Conservation (phyloP, 139 green algal species). For the Raphidocelis subcapitata region DNA sequence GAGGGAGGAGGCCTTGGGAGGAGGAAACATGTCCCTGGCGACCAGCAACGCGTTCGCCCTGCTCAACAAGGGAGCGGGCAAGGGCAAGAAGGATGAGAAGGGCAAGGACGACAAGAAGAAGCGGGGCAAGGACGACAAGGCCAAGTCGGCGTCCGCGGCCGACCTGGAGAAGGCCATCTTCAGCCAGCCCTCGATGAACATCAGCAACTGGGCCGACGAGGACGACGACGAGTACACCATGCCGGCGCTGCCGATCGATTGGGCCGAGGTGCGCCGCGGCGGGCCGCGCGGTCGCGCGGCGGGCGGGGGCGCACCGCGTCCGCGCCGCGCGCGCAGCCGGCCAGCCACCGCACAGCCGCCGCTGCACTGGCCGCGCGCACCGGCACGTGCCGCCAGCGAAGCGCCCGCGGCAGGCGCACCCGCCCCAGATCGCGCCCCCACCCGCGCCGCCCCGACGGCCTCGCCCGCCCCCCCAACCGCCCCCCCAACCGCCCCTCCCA, state of each 20-base stretch:
- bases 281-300: no score
- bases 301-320: no score
- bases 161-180: constrained; percentile 54
- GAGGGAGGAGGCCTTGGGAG: no score
- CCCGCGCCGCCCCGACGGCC: no score
- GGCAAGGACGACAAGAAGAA: constrained; percentile 36
- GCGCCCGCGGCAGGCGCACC: no score
- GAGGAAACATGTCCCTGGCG: no score
- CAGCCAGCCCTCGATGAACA: constrained; percentile 34
- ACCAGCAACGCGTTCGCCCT: constrained; percentile 41
- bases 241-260: constrained; percentile 12
- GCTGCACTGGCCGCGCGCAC: no score
- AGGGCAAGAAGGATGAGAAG: constrained; percentile 37
- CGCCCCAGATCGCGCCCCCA: background rate
- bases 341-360: no score
- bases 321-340: background rate
- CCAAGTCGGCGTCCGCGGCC: constrained; percentile 34
- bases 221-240: constrained; percentile 39
- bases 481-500: background rate
- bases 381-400: no score
- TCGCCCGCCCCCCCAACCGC: background rate
- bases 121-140: constrained; percentile 24
- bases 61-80: constrained; percentile 36
- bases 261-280: constrained; percentile 10
- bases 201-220: constrained; percentile 46